A percentile compares a stretch with the other conserved stretches of the same genome.
Evolutionary conservation across 257 asterid genomes (phyloP).

Genomic region (Mentha longifolia): DNA sequence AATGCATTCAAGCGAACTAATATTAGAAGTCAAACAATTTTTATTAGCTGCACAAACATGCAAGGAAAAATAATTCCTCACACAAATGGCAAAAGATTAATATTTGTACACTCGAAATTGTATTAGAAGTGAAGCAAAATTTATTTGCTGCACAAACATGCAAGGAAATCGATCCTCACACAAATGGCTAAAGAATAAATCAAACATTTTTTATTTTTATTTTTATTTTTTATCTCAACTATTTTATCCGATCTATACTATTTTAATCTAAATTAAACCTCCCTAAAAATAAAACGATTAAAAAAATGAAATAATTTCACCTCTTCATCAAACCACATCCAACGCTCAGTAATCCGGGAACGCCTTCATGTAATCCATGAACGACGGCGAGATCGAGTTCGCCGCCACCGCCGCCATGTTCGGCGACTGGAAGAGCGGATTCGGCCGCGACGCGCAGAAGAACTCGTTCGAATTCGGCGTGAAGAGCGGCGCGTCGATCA

Average conservation of each 20-base stretch:
- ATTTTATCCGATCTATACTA: background rate
- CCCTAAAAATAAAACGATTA: background rate
- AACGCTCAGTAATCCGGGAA: slow-evolving; percentile 27
- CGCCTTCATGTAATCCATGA: slow-evolving; percentile 35
- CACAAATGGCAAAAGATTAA: too few species aligned
- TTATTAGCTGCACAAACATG: too few species aligned
- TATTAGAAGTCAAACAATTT: too few species aligned
- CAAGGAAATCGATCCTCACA: slow-evolving; percentile 21
- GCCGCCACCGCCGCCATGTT: background rate
- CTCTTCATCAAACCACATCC: background rate
- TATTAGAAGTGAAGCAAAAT: slow-evolving; percentile 9
- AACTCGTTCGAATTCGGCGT: slow-evolving; percentile 32
- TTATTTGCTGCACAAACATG: slow-evolving; percentile 25
- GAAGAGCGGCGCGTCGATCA: slow-evolving; percentile 35
- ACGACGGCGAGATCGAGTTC: slow-evolving; percentile 30
- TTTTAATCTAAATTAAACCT: background rate
- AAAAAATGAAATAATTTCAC: background rate
- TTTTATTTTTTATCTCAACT: background rate
- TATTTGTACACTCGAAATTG: background rate
- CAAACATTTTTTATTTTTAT: background rate
- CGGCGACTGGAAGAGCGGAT: slow-evolving; percentile 20
- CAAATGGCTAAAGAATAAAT: slow-evolving; percentile 22
- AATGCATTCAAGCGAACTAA: too few species aligned
- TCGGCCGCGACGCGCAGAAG: slow-evolving; percentile 33
- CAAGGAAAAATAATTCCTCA: too few species aligned